Evolutionary conservation across 352 stramenopile genomes (phyloP).

Genomic region (Pelagophyceae sp.): DNA sequence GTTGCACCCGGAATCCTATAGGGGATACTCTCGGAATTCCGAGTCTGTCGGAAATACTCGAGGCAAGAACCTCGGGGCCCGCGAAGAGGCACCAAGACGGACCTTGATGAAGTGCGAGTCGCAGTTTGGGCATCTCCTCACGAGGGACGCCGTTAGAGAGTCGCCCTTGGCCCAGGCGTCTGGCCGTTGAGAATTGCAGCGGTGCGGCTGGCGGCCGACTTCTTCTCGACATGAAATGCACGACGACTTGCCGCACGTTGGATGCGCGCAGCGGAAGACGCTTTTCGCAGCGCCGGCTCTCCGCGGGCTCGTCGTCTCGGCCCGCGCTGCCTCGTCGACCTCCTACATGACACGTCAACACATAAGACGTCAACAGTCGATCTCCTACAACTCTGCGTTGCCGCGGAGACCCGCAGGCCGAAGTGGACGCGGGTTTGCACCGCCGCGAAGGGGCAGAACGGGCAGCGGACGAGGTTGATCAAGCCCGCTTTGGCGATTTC

Average conservation of each 20-base stretch:
- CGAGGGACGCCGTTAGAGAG: not conserved
- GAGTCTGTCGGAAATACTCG: too few relatives aligned
- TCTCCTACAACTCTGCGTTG: not conserved
- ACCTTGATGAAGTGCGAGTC: not conserved
- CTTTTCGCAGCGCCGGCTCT: not conserved
- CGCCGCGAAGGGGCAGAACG: slow-evolving; percentile 1
- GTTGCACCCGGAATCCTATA: not conserved
- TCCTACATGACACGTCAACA: not conserved
- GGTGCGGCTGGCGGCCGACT: not conserved
- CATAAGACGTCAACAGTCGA: not conserved
- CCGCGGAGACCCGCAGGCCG: too few relatives aligned
- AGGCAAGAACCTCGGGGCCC: too few relatives aligned
- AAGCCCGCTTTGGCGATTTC: not conserved
- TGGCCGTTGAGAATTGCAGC: too few relatives aligned
- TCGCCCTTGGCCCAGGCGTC: not conserved
- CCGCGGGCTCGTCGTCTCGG: not conserved
- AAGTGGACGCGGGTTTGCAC: too few relatives aligned
- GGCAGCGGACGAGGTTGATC: not conserved
- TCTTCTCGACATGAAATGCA: not conserved
- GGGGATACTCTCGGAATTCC: too few relatives aligned
- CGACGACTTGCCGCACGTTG: not conserved
- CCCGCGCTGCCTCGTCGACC: not conserved
- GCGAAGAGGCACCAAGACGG: too few relatives aligned
- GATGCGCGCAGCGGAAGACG: not conserved
- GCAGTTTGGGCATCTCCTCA: not conserved